Evolutionary conservation across 768 basidiomycete genomes (phyloP), one percentile per base, ranked within the genome.

Genomic region (Cyclocybe cylindracea): DNA sequence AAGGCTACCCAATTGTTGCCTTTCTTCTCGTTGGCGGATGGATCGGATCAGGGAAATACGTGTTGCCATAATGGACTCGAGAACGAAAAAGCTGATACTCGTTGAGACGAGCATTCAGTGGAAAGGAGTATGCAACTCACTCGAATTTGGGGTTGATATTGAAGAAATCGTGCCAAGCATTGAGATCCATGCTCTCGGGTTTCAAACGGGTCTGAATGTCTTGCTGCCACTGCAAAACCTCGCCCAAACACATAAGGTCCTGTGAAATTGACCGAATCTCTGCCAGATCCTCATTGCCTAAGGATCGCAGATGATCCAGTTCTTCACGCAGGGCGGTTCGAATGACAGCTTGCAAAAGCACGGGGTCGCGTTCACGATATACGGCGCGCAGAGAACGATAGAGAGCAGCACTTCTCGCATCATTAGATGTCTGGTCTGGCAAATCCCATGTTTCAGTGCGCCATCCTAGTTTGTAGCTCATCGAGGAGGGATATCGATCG

Each of bases 391-490:
- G 74, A 3, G 91, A 85, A 32, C 79, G 75, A 67, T 96, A 99
- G 4, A 98, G 71, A 2, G 85, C 70, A 10, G 80, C 76, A 18
- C 82, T 83, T 7, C 83, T 66, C 24, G 72, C 72, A 18, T 70
- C 70, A 47, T 74, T 68, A 1, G 69, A 67, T 8, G 24, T 24
- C 24, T 75, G 73, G 44, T 89, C 82, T 1, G 95, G 95, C 19
- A 99, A 73, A 68, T 98, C 95, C 97, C 97, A 99, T 1, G 86
- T 87, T 54, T 89, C 91, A 0, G 94, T 96, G 41, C 95, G 80
- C 97, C 97, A 98, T 11, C 90, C 97, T 1, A 98, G 75, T 37
- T 84, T 80, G 67, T 93, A 94, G 33, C 75, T 80, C 74, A 90
- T 78, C 39, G 75, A 72, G 0, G 80, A 70, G 11, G 77, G 64